Evolutionary conservation across 352 stramenopile genomes (phyloP).

Genomic region (Pythium vanterpoolii): DNA sequence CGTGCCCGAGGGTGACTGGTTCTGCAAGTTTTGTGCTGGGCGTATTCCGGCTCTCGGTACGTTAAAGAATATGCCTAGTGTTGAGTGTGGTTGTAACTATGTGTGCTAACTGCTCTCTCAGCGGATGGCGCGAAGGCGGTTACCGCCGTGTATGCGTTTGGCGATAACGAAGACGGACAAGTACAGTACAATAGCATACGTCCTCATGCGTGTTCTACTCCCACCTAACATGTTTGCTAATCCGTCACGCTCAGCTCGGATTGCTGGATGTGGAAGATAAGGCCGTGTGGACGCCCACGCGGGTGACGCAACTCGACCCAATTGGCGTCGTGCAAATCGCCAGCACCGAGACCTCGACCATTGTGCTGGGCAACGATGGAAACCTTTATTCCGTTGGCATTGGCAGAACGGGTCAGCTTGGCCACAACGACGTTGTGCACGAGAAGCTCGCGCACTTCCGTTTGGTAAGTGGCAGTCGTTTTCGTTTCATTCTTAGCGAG

Average conservation of each 20-base stretch:
- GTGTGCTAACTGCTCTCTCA: constrained; percentile 10
- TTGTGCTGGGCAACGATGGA: constrained; percentile 62
- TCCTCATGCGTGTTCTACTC: neutral
- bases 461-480: constrained; percentile 33
- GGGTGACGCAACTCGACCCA: constrained; percentile 54
- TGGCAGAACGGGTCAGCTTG: constrained; percentile 53
- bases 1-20: constrained; percentile 82
- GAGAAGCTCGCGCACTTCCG: constrained; percentile 78
- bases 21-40: constrained; percentile 82
- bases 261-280: constrained; percentile 45
- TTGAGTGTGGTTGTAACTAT: neutral
- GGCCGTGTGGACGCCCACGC: constrained; percentile 53
- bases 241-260: constrained; percentile 34
- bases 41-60: constrained; percentile 47
- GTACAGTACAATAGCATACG: constrained; percentile 14
- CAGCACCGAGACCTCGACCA: constrained; percentile 55
- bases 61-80: neutral
- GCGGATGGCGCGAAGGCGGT: constrained; percentile 36
- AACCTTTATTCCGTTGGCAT: constrained; percentile 78
- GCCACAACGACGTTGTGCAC: constrained; percentile 73
- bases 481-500: too few relatives aligned
- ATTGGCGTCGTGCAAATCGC: constrained; percentile 67
- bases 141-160: constrained; percentile 67
- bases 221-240: neutral
- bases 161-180: constrained; percentile 80